Conservation (phyloP, 768 basidiomycete genomes). For the Trametes cinnabarina region DNA sequence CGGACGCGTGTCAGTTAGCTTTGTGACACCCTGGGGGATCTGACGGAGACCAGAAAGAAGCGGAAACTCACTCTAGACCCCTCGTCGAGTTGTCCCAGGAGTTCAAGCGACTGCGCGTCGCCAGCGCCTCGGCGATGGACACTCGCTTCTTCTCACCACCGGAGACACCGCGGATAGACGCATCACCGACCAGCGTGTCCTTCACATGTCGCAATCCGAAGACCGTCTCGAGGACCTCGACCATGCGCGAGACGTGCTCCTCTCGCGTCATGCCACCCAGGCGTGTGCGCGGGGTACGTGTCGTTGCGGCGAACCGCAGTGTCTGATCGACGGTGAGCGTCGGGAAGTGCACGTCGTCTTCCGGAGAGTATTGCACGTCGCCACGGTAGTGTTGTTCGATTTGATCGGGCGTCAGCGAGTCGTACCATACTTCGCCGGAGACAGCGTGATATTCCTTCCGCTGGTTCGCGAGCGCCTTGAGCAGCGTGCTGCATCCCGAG, state of each 20-base stretch:
- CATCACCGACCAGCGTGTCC: slow-evolving; percentile 77
- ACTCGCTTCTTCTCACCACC: slow-evolving; percentile 81
- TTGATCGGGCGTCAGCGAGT: slow-evolving; percentile 66
- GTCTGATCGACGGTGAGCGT: slow-evolving; percentile 80
- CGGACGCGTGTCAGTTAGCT: too few species aligned
- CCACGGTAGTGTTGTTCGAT: slow-evolving; percentile 68
- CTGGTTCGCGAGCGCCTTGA: slow-evolving; percentile 80
- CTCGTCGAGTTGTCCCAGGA: slow-evolving; percentile 75
- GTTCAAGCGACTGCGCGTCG: slow-evolving; percentile 57
- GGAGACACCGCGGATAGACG: slow-evolving; percentile 67
- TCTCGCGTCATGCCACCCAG: slow-evolving; percentile 42
- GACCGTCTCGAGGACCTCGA: slow-evolving; percentile 58
- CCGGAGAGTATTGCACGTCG: slow-evolving; percentile 77
- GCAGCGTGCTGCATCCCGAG: slow-evolving; percentile 80
- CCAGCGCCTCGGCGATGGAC: slow-evolving; percentile 71
- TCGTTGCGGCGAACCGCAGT: slow-evolving; percentile 64
- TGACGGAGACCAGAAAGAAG: too few species aligned
- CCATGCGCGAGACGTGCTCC: slow-evolving; percentile 41
- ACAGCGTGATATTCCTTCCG: slow-evolving; percentile 65
- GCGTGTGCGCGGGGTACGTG: slow-evolving; percentile 62
- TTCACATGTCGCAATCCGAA: slow-evolving; percentile 75
- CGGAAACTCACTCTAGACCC: slow-evolving; percentile 40
- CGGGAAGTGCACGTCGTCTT: slow-evolving; percentile 85
- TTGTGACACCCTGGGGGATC: too few species aligned
- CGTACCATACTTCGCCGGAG: slow-evolving; percentile 71